phyloP scores from a whole-genome alignment of 768 basidiomycete genomes.

The Xerocomus brunneocitrinus region DNA sequence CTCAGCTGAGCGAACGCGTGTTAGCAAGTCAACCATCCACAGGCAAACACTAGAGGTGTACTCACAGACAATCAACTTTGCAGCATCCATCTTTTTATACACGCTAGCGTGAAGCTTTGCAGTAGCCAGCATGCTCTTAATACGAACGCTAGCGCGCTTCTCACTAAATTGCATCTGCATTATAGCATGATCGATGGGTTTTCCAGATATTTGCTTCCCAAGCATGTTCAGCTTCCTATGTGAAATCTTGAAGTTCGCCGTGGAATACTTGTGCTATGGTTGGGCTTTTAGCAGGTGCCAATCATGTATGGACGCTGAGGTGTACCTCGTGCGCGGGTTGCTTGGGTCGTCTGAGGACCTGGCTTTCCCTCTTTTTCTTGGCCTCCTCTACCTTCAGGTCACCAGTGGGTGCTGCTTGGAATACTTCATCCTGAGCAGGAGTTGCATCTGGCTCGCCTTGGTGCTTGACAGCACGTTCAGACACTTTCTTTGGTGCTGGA shows the following conservation, averaged over 20 bases:
- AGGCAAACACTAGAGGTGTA: constrained; percentile 13
- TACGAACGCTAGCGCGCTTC: constrained; percentile 80
- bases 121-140: constrained; percentile 84
- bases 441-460: constrained; percentile 28
- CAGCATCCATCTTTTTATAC: constrained; percentile 68
- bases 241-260: constrained; percentile 89
- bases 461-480: constrained; percentile 40
- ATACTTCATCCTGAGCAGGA: constrained; percentile 37
- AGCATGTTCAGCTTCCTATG: constrained; percentile 90
- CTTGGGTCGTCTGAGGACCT: constrained; percentile 15
- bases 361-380: constrained; percentile 16
- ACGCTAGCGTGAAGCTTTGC: constrained; percentile 81
- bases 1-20: constrained; percentile 53
- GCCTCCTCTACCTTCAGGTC: constrained; percentile 17
- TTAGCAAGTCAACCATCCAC: not conserved
- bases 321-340: constrained; percentile 29
- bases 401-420: constrained; percentile 33
- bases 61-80: constrained; percentile 79
- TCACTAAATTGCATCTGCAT: constrained; percentile 96
- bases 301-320: not conserved
- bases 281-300: constrained; percentile 5
- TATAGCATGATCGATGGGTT: constrained; percentile 93
- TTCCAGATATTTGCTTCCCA: constrained; percentile 79
- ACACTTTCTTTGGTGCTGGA: constrained; percentile 41
- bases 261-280: constrained; percentile 85